Evolutionary conservation across 192 early-diverging fungal genomes (phyloP).

Genomic region (Backusella tarrabulga): DNA sequence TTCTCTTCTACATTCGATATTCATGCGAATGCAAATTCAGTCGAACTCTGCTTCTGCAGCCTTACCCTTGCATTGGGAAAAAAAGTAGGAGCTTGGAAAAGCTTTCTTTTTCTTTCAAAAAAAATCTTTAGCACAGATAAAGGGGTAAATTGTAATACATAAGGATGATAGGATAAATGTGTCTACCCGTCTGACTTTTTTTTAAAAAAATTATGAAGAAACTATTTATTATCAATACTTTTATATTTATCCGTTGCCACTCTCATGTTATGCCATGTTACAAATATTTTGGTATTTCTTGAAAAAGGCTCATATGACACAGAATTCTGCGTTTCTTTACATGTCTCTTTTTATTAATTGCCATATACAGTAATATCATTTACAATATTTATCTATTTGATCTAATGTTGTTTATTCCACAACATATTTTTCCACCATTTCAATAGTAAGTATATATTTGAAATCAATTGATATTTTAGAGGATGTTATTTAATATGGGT

Average conservation of each 20-base stretch:
- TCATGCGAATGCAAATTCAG: slow-evolving; percentile 1
- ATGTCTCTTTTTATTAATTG: not conserved
- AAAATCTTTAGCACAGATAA: not conserved
- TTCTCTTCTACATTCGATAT: not conserved
- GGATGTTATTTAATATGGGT: not conserved
- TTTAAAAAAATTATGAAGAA: not conserved
- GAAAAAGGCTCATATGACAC: too few relatives aligned
- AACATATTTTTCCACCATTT: not conserved
- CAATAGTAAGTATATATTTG: not conserved
- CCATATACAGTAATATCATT: not conserved
- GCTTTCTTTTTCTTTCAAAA: not conserved
- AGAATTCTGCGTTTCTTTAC: too few relatives aligned
- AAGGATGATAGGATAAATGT: too few relatives aligned
- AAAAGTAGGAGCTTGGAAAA: not conserved
- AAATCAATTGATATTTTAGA: too few relatives aligned
- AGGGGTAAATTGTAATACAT: not conserved
- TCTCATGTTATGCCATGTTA: too few relatives aligned
- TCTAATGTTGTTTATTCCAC: not conserved
- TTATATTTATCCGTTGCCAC: not conserved
- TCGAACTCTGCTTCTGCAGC: slow-evolving; percentile 1
- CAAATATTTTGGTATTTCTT: too few relatives aligned
- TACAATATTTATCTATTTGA: not conserved
- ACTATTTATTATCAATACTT: not conserved
- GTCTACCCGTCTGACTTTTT: too few relatives aligned
- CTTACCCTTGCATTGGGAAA: slow-evolving; percentile 1